Evolutionary conservation across 768 basidiomycete species (phyloP), one percentile per base, ranked within the genome.

Genomic region (Lactarius deliciosus): DNA sequence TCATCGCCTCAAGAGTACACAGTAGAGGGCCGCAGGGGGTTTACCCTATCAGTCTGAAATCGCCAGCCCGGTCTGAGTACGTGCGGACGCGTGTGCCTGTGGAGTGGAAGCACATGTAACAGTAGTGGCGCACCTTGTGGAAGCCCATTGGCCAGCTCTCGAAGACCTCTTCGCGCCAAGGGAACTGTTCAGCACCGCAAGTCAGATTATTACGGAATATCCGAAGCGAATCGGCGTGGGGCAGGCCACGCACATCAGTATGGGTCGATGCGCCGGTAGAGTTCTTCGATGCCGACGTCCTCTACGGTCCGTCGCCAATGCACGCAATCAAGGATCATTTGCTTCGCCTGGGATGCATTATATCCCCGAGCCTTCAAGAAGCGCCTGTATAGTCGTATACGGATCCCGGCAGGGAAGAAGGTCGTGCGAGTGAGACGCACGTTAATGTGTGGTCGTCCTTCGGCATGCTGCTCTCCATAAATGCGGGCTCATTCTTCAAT

Each of bases 131-230:
- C 60, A 85, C 88, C 79, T 90, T 91, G 75, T 92, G 90, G 71
- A 89, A 91, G 70, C 83, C 90, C 79, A 91, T 83, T 3, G 89
- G 89, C 90, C 90, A 92, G 68, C 83, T 86, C 61, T 88, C 84
- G 69, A 90, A 90, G 8, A 91, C 84, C 1, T 82, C 81, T 60
- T 85, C 81, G 54, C 90, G 84, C 69, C 85, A 87, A 1, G 88
- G 88, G 71, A 86, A 92, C 90, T 92, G 60, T 38, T 38, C 1
- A 1, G 36, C 36, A 3, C 65, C 54, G 40, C 34, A 13, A 5
- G 47, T 53, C 34, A 50, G 58, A 50, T 30, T 7, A 43, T 16
- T 30, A 22, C 34, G 45, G 25, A 22, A 40, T 11, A 13, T 40
- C 50, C 32, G 36, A 8, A n/a, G 36, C 13, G 20, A n/a, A 16